Conservation (phyloP, 148 eudicot genomes). For the Rhododendron ovatum region DNA sequence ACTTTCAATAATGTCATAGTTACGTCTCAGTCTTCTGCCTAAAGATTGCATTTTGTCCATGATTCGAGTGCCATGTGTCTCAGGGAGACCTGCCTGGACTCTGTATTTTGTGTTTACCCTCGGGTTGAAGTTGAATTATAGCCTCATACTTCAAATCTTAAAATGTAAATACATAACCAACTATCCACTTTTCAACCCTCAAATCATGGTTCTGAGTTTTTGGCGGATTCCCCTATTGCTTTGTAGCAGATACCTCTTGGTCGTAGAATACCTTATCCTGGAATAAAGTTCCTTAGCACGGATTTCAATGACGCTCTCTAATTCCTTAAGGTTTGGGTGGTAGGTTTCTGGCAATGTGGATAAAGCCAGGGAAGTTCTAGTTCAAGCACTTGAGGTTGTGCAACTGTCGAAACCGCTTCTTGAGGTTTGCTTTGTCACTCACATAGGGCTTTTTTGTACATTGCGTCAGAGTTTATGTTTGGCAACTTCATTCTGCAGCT, state of each 20-base stretch:
- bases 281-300: conserved; percentile 1
- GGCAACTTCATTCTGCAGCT: neutral
- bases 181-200: neutral
- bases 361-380: conserved; percentile 79
- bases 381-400: conserved; percentile 61
- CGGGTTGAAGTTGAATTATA: neutral
- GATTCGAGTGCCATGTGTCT: neutral
- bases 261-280: neutral
- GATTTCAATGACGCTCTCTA: neutral
- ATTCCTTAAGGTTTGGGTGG: neutral
- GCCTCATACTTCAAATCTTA: neutral
- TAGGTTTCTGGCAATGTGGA: conserved; percentile 72
- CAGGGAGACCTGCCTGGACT: neutral
- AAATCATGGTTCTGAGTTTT: neutral
- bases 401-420: conserved; percentile 78
- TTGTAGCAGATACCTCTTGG: neutral
- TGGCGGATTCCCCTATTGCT: neutral
- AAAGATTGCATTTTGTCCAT: neutral
- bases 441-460: neutral
- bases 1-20: neutral
- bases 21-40: neutral
- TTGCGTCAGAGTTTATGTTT: neutral
- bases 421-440: conserved; percentile 49
- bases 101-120: neutral
- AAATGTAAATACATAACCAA: neutral